Conservation (phyloP, 306 rosid genomes). For the Cucurbita moschata region DNA sequence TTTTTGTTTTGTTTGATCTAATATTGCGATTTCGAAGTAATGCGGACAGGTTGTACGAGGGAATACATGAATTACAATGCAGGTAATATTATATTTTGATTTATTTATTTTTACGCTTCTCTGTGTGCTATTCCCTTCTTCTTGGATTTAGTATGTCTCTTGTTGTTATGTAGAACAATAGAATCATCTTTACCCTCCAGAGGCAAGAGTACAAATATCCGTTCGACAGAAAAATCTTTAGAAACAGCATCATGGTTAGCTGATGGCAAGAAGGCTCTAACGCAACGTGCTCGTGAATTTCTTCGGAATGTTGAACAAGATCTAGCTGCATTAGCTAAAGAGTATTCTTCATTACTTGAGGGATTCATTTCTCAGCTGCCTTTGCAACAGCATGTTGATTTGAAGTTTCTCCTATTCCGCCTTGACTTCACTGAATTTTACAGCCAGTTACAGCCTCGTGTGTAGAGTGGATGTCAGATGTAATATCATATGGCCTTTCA, state of each 20-base stretch:
- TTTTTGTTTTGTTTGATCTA: constrained; percentile 73
- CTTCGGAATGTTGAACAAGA: constrained; percentile 63
- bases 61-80: constrained; percentile 81
- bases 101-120: background rate
- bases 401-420: constrained; percentile 87
- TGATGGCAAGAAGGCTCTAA: constrained; percentile 85
- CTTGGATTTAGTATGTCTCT: background rate
- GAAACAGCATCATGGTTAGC: constrained; percentile 60
- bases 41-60: constrained; percentile 79
- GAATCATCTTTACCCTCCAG: constrained; percentile 51
- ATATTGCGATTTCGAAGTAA: constrained; percentile 74
- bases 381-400: constrained; percentile 87
- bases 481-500: constrained; percentile 7
- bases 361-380: constrained; percentile 89
- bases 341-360: constrained; percentile 77
- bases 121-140: background rate
- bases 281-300: constrained; percentile 77
- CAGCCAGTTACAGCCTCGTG: constrained; percentile 42
- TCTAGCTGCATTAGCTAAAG: constrained; percentile 61
- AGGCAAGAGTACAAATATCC: constrained; percentile 46
- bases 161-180: constrained; percentile 37
- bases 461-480: constrained; percentile 15
- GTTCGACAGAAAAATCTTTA: constrained; percentile 19
- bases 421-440: constrained; percentile 92
- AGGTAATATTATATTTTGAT: constrained; percentile 33